These are phyloP conservation scores for Lachancea sp. DNA, from an alignment of 805 yeast genomes.

Conservation along the genomic window DNA sequence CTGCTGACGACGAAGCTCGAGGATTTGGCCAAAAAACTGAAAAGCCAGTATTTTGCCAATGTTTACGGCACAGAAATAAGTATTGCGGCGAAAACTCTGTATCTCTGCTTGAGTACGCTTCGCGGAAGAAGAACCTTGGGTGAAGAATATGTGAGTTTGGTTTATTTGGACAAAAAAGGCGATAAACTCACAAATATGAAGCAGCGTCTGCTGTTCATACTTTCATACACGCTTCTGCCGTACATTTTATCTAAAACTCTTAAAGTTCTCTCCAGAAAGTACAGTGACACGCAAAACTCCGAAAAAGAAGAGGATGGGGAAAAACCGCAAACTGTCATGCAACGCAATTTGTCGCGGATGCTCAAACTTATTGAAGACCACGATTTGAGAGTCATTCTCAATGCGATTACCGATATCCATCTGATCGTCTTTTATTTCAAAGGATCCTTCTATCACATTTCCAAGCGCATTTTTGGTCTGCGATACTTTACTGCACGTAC, in stretches of 20 bases:
- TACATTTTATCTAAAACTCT: conserved; percentile 36
- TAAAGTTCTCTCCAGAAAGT: conserved; percentile 9
- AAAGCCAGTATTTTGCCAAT: conserved; percentile 59
- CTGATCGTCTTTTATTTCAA: conserved; percentile 74
- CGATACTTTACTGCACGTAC: conserved; percentile 70
- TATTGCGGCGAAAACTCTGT: conserved; percentile 50
- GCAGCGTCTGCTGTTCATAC: conserved; percentile 52
- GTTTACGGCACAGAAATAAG: conserved; percentile 56
- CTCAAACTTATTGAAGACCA: conserved; percentile 6
- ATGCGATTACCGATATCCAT: conserved; percentile 58
- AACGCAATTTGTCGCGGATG: neutral
- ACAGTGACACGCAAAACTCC: neutral
- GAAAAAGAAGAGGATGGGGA: conserved; percentile 9
- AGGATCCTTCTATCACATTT: conserved; percentile 74
- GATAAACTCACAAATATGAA: conserved; percentile 39
- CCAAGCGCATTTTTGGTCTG: conserved; percentile 72
- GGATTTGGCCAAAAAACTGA: conserved; percentile 48
- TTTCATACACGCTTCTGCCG: conserved; percentile 60
- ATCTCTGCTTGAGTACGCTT: conserved; percentile 69
- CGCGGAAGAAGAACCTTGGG: conserved; percentile 79
- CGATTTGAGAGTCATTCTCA: conserved; percentile 38
- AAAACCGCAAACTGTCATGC: neutral
- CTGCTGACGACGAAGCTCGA: conserved; percentile 48
- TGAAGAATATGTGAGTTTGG: conserved; percentile 84
- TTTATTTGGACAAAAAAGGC: conserved; percentile 54